phyloP scores from a whole-genome alignment of 2,329 filamentous ascomycete genomes.

The Cladophialophora chaetospira region DNA sequence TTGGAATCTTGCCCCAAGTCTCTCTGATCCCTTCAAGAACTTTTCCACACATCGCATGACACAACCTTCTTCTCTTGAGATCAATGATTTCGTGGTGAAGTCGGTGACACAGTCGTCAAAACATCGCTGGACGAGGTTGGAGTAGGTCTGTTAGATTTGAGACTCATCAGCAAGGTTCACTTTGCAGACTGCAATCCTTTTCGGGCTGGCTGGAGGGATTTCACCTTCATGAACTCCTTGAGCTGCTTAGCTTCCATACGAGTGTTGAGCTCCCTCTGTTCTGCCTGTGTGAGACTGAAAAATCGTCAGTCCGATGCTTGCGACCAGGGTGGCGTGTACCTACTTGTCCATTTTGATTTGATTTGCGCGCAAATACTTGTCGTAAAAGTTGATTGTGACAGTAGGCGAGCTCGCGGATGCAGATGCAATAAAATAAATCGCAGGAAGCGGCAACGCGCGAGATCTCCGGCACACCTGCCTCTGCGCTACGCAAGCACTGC shows the following conservation, averaged over 20 bases:
- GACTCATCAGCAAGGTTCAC: constrained; percentile 15
- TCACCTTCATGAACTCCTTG: constrained; percentile 97
- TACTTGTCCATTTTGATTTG: constrained; percentile 29
- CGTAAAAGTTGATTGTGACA: too few relatives aligned
- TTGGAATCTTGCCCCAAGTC: constrained; percentile 87
- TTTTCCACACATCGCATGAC: constrained; percentile 95
- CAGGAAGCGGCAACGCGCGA: not conserved
- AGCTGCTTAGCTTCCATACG: constrained; percentile 98
- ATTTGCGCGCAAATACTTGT: too few relatives aligned
- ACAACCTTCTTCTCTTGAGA: constrained; percentile 84
- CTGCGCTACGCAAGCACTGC: not conserved
- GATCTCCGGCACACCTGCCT: constrained; percentile 2
- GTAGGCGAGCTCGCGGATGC: too few relatives aligned
- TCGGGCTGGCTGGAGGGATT: constrained; percentile 41
- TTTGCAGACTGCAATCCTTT: not conserved
- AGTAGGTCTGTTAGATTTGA: constrained; percentile 62
- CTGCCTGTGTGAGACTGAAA: constrained; percentile 69
- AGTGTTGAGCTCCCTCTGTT: constrained; percentile 89
- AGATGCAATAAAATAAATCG: too few relatives aligned
- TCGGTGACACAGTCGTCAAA: constrained; percentile 97
- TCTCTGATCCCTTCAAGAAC: constrained; percentile 87
- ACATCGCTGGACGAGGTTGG: constrained; percentile 64
- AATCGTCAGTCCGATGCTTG: not conserved
- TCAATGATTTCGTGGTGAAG: constrained; percentile 95
- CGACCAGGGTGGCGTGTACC: not conserved